Evolutionary conservation across 768 basidiomycete species (phyloP), one percentile per base, ranked within the genome.

Genomic region (Suillus subalutaceus): DNA sequence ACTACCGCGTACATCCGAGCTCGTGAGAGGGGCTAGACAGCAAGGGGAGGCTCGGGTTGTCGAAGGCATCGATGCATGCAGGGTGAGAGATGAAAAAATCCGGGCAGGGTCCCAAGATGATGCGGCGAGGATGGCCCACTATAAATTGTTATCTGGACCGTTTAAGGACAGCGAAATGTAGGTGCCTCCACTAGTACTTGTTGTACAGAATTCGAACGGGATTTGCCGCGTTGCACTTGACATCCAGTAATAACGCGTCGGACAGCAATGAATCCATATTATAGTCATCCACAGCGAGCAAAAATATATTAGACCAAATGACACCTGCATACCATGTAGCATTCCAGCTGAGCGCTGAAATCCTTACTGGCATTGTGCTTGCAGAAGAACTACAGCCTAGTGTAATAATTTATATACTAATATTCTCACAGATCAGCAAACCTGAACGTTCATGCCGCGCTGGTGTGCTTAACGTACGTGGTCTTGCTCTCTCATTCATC

Each of bases 1-100:
- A 32, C 73, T 83, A 20, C 69, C 77, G 26, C 74, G 80, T 18
- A 77, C 81, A 8, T 68, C 78, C 3, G 72, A 56, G 68, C 65
- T 83, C 18, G 81, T 83, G 6, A 73, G 67, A 55, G 70, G 66
- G 6, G 82, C 82, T 30, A 76, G 79, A 37, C 65, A 66, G 64
- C 70, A 71, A 62, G 82, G 82, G 0, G 78, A 81, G 37, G 58
- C 60, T 23, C 77, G 80, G 41, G 79, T 80, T 6, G 68, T 79
- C 23, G 63, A 70, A 9, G 79, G 80, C 3, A 66, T 71, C 6
- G 76, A 78, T 57, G 71, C 66, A 23, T 79, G 79, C 68, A 69
- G 69, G 59, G 66, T 57, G 26, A 71, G 81, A 15, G 74, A 81
- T 64, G 72, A 75, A 15, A 46, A 23, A 35, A 52, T 76, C 10